Evolutionary conservation across 257 asterid genomes (phyloP).

Genomic region (Osmanthus fragrans): DNA sequence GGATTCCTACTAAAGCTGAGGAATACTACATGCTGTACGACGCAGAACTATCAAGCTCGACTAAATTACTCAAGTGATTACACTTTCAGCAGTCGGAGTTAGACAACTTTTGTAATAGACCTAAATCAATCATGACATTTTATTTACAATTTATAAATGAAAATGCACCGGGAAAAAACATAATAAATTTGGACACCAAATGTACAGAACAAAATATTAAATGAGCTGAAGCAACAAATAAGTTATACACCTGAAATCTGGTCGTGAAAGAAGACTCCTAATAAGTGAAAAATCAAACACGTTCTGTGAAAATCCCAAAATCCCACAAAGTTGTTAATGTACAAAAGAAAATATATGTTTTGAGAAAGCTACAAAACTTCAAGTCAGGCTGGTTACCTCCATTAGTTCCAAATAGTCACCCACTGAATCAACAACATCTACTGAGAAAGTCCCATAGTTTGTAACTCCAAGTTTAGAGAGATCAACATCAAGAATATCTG

Average conservation of each 20-base stretch:
- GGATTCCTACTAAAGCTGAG: background rate
- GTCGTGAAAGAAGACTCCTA: conserved; percentile 61
- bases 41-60: background rate
- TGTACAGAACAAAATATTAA: background rate
- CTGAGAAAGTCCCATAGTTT: conserved; percentile 62
- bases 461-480: conserved; percentile 65
- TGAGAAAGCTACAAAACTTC: conserved; percentile 1
- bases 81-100: background rate
- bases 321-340: conserved; percentile 20
- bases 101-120: background rate
- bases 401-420: conserved; percentile 91
- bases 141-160: background rate
- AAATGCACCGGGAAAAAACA: background rate
- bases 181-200: background rate
- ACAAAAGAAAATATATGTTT: background rate
- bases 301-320: conserved; percentile 51
- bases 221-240: conserved; percentile 1
- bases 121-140: background rate
- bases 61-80: background rate
- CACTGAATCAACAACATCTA: conserved; percentile 92
- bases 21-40: background rate
- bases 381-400: conserved; percentile 64
- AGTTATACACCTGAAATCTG: conserved; percentile 74
- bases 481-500: conserved; percentile 80
- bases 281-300: conserved; percentile 91